A percentile compares a stretch with the other conserved stretches of the same genome.
Evolutionary conservation across 345 rosid species (phyloP).

Genomic region (Tarenaya hassleriana): DNA sequence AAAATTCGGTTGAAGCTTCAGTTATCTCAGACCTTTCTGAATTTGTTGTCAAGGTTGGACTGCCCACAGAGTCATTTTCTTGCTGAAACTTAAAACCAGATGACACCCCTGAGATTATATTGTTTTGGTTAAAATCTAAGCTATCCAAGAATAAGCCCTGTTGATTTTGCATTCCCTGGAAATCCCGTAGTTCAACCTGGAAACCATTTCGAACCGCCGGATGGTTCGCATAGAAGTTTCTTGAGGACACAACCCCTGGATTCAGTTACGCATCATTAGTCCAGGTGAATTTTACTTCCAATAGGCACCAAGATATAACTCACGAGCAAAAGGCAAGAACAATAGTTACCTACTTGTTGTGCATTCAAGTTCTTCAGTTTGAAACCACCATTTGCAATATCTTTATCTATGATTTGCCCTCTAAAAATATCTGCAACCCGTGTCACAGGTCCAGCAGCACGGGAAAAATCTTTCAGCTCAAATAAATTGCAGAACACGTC

Average conservation of each 20-base stretch:
- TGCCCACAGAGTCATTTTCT: constrained; percentile 32
- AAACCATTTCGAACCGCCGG: constrained; percentile 25
- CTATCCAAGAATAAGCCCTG: constrained; percentile 14
- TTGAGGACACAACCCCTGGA: constrained; percentile 25
- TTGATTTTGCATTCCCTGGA: constrained; percentile 28
- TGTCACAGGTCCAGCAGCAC: background rate
- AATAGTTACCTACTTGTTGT: constrained; percentile 32
- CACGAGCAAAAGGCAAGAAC: background rate
- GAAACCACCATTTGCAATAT: background rate
- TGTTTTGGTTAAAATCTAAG: constrained; percentile 27
- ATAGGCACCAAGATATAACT: background rate
- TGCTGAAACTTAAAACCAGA: constrained; percentile 25
- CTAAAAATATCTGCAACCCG: no score
- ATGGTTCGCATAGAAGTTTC: constrained; percentile 21
- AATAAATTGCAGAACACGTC: constrained; percentile 34
- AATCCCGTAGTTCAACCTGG: constrained; percentile 28
- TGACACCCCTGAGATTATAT: constrained; percentile 17
- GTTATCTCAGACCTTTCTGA: constrained; percentile 39
- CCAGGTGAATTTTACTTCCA: constrained; percentile 24
- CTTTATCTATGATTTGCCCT: no score
- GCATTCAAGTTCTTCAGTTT: constrained; percentile 24
- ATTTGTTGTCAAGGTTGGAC: constrained; percentile 39
- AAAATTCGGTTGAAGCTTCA: constrained; percentile 33
- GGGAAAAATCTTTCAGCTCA: no score
- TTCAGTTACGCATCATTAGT: constrained; percentile 24